Base-by-base conservation (phyloP, 169 alveolate species). In the Eimeria mitis region DNA sequence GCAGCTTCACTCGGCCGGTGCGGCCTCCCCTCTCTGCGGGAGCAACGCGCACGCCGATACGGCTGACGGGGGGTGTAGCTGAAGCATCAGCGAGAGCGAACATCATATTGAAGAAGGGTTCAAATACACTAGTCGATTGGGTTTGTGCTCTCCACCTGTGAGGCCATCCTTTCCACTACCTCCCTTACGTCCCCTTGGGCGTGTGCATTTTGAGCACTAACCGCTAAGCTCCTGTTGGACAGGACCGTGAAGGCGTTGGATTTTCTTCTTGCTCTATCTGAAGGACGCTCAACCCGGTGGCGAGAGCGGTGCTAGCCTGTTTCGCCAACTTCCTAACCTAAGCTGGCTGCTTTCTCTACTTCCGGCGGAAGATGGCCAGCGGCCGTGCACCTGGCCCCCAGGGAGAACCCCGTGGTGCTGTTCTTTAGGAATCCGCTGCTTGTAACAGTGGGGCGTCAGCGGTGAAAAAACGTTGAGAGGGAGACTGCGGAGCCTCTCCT, bases 21-120 rank as follows among this genome's bases (percentile, higher is more conserved):
- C 92, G 92, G 92, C 92, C 92, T 59, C 92, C 92, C 92, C 92
- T 70, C 92, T 63, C 79, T 42, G 83, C 14, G 92, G 81, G 92
- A 87, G 92, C 92, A 87, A 59, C 83, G 92, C 47, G 81, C 81
- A 56, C 92, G 59, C 83, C 81, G 78, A 42, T 63, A 63, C 76
- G 90, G 90, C 76, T 52, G 76, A 83, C 88, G 88, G 65, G 88
- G 88, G 88, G 88, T 78, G 88, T 78, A 78, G 88, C 88, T 76
- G 88, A 78, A 78, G 88, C 88, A 78, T 78, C 88, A 25, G 44
- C 68, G 68, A 44, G 65, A 44, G 42, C 65, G n/a, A 31, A 16
- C 65, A 31, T 40, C 65, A 52, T 65, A 47, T n/a, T 47, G 31
- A 78, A 28, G 47, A 47, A 78, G 68, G n/a, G 40, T 40, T 47